Evolutionary conservation across 2,329 filamentous ascomycete genomes (phyloP), one percentile per base, ranked within the genome.

Genomic region (Tothia fuscella): DNA sequence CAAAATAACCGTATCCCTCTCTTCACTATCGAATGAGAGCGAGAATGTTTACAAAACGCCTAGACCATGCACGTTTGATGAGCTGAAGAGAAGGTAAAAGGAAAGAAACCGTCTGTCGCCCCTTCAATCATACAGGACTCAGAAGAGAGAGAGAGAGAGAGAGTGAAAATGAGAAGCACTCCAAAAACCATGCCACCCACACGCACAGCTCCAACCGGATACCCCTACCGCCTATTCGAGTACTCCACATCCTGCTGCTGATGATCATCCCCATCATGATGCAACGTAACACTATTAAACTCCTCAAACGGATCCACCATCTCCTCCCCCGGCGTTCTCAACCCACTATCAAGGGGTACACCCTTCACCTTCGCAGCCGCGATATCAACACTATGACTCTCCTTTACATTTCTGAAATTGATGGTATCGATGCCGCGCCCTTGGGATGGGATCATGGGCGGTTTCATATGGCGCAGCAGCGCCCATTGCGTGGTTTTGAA

Each of bases 321-420:
- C 57, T 95, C 89, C 28, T 72, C 82, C 33, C 82, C 84, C 1
- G 89, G 89, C 3, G 89, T 96, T 2, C 82, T 76, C 41, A 93
- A 68, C 1, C 84, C 85, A 32, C 82, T 89, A 56, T 94, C 87
- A 46, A 94, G 67, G 6, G 87, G 86, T 10, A 94, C 85, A 2
- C 87, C 86, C 43, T 45, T 45, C 22, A 38, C 30, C 40, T 41
- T 43, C 13, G 74, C 69, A 14, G 76, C 73, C 46, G 75, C 76
- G 36, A 93, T 80, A 60, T 98, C 91, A 38, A 96, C 85, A 56
- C 87, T 94, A 54, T 89, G 83, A 54, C 85, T 93, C 63, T 98
- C 91, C 65, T 96, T 98, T 44, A 98, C 88, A 53, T 93, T 94
- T 49, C 91, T 78, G 72, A 98, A 98, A 63, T 98, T 98, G 56